Evolutionary conservation across 2,329 filamentous ascomycete genomes (phyloP).

Genomic region (Claviceps quebecensis): DNA sequence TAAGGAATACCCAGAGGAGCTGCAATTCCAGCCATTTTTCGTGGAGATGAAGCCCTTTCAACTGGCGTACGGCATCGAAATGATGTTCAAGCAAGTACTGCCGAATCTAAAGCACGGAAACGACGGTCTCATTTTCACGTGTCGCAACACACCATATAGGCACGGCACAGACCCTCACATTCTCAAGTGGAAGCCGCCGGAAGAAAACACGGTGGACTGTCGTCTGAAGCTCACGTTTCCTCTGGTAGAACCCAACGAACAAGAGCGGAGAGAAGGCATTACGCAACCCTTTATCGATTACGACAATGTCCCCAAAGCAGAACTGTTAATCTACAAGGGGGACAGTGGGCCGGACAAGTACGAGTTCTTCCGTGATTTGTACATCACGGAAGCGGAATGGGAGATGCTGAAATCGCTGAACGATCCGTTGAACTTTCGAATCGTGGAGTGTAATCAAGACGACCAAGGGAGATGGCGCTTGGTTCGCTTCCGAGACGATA

Average conservation of each 20-base stretch:
- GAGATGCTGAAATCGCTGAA: slow-evolving; percentile 59
- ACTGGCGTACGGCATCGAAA: slow-evolving; percentile 73
- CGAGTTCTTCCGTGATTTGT: slow-evolving; percentile 50
- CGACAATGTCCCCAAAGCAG: slow-evolving; percentile 60
- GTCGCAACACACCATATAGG: slow-evolving; percentile 70
- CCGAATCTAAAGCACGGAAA: slow-evolving; percentile 82
- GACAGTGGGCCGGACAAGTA: slow-evolving; percentile 40
- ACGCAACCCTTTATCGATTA: slow-evolving; percentile 59
- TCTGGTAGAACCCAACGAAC: slow-evolving; percentile 49
- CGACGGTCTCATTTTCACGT: slow-evolving; percentile 97
- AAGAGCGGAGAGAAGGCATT: slow-evolving; percentile 52
- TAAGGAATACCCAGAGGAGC: slow-evolving; percentile 53
- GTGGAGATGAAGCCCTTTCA: slow-evolving; percentile 84
- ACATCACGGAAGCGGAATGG: slow-evolving; percentile 69
- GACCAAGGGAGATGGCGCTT: slow-evolving; percentile 65
- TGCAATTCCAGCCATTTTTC: slow-evolving; percentile 58
- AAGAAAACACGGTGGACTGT: slow-evolving; percentile 94
- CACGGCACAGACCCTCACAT: slow-evolving; percentile 88
- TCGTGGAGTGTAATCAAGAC: slow-evolving; percentile 84
- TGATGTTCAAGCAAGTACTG: slow-evolving; percentile 82
- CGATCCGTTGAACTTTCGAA: slow-evolving; percentile 68
- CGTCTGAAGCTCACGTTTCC: slow-evolving; percentile 67
- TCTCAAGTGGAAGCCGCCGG: slow-evolving; percentile 92
- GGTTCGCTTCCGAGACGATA: slow-evolving; percentile 85
- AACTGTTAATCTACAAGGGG: slow-evolving; percentile 57